Evolutionary conservation across 495 filamentous ascomycete species (phyloP).

Genomic region (Usnea hakonensis): DNA sequence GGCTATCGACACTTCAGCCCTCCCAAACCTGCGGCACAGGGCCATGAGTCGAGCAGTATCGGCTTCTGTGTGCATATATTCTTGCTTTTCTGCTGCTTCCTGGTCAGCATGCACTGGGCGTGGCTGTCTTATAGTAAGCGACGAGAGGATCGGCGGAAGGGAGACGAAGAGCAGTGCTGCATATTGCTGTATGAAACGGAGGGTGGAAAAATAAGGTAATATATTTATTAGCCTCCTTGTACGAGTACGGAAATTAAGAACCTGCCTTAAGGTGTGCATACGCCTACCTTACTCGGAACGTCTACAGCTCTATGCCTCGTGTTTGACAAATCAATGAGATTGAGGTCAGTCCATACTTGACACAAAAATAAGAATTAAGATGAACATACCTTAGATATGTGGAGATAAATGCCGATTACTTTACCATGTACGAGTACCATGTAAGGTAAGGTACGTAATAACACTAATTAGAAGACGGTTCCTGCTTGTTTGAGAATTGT

Average conservation of each 20-base stretch:
- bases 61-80: neutral
- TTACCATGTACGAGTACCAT: neutral
- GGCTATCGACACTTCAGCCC: neutral
- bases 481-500: neutral
- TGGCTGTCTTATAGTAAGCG: neutral
- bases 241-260: no score
- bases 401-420: no score
- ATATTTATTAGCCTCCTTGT: no score
- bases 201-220: no score
- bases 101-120: neutral
- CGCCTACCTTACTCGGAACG: no score
- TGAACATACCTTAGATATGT: no score
- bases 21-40: neutral
- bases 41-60: neutral
- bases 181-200: neutral
- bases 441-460: neutral
- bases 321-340: no score
- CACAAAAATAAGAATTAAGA: no score
- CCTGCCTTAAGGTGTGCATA: no score
- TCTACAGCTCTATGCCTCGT: no score
- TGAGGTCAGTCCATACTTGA: no score
- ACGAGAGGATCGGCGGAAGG: neutral
- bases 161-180: neutral
- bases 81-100: neutral
- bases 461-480: no score